phyloP scores from a whole-genome alignment of 371 early-diverging fungal species.

The Rhizoclosmatium hyalinum region DNA sequence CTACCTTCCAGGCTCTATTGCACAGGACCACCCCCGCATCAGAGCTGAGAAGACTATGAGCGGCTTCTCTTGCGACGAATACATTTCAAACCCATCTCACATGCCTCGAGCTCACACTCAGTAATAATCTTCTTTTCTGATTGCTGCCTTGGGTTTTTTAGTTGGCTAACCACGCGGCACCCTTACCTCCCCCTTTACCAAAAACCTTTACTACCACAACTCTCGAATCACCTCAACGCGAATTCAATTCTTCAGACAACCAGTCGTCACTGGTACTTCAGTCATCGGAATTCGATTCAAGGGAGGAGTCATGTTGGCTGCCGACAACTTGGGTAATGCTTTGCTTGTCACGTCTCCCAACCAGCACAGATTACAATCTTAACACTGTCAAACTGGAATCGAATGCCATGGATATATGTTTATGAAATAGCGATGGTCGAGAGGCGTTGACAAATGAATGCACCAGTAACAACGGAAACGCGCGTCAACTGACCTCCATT shows the following conservation, averaged over 20 bases:
- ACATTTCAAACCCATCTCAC: slow-evolving; percentile 27
- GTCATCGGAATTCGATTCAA: slow-evolving; percentile 95
- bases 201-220: background rate
- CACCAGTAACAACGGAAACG: no score
- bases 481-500: no score
- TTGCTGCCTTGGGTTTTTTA: background rate
- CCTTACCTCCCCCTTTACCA: background rate
- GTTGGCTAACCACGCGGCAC: background rate
- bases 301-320: slow-evolving; percentile 97
- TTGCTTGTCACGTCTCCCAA: background rate
- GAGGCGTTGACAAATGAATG: background rate
- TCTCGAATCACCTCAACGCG: background rate
- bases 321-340: slow-evolving; percentile 86
- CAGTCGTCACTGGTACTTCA: slow-evolving; percentile 97
- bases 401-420: background rate
- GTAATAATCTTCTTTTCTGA: slow-evolving; percentile 10
- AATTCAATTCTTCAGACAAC: slow-evolving; percentile 49
- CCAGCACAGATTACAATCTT: background rate
- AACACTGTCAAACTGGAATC: background rate
- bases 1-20: slow-evolving; percentile 62
- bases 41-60: background rate
- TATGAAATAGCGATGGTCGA: background rate
- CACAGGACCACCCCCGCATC: slow-evolving; percentile 14
- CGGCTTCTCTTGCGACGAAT: slow-evolving; percentile 31
- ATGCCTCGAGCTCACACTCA: slow-evolving; percentile 48